These are phyloP conservation scores for Phytopythium montanum DNA, from an alignment of 352 stramenopile genomes.

Conservation along the genomic window DNA sequence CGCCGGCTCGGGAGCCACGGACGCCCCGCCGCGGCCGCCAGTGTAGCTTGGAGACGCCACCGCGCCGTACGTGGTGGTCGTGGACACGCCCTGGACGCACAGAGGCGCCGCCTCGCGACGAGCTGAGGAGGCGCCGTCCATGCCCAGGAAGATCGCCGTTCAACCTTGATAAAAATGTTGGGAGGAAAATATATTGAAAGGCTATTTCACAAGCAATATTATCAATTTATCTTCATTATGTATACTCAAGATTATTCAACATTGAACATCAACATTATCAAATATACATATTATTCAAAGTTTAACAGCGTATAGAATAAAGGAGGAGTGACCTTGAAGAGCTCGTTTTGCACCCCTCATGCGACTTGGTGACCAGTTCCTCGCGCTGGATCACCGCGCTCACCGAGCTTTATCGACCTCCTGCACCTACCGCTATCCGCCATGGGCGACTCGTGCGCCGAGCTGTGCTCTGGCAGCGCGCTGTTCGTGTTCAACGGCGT, in stretches of 20 bases:
- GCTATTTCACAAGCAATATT: too few species aligned
- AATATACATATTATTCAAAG: too few species aligned
- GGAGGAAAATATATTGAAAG: too few species aligned
- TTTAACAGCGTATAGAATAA: background rate
- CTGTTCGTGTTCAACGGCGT: slow-evolving; percentile 74
- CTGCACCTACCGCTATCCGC: background rate
- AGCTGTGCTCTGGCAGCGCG: slow-evolving; percentile 56
- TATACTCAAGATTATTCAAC: too few species aligned
- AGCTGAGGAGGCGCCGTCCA: background rate
- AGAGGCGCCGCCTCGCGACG: background rate
- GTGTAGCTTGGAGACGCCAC: background rate
- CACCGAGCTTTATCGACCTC: too few species aligned
- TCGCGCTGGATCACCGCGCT: background rate
- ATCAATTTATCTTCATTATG: too few species aligned
- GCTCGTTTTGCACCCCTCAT: background rate
- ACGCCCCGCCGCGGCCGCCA: background rate
- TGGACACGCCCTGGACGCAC: background rate
- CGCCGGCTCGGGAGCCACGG: background rate
- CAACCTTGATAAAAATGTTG: too few species aligned
- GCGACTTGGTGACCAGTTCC: background rate
- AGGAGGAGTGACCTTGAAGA: background rate
- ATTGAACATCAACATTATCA: background rate
- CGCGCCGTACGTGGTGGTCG: background rate
- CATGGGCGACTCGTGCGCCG: slow-evolving; percentile 31
- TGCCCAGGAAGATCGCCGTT: too few species aligned